Base-by-base conservation (phyloP, 805 yeast species). In the Teunomyces cretensis region DNA sequence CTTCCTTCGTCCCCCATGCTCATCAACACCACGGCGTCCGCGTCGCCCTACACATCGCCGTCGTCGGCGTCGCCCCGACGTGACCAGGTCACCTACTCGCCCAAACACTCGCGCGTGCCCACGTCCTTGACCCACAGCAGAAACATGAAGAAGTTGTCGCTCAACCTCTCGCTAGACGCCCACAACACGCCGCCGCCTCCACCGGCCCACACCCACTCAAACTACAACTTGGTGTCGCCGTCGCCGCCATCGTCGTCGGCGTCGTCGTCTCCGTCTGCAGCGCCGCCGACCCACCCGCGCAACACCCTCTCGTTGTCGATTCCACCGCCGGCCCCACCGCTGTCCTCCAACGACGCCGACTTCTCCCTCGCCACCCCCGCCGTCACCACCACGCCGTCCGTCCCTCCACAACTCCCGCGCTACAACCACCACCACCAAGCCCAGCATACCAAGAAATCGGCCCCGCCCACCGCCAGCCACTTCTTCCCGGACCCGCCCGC, bases 141-240 rank as follows among this genome's bases (percentile, higher is more conserved):
- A 45, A 70, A 69, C 52, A 67, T 65, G 64, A 70, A 71, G 56
- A 65, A 64, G 42, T 52, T 72, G 35, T 63, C 65, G 46, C 59
- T 71, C 39, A 65, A 68, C 46, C 28, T 49, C 64, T 46, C 47
- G 48, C 22, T 53, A 36, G 47, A 30, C 28, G 8, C 28, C 28
- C 12, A 5, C 28, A 9, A 5, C 28, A 26, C 28, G 28, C 12
- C 28, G 9, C 9, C 12, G 12, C 28, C 9, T 8, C 28, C 45
- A 5, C 24, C 9, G 11, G 3, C 15, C 36, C 9, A 5, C 19
- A 16, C 14, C 36, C 17, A 16, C 36, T 4, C 14, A 13, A 16
- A 14, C 36, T 33, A 19, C 22, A 19, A 19, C 22, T 19, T 19
- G 22, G 22, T 19, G 22, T 19, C 22, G 3, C 22, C 22, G 22